Percentiles rank a stretch among this genome's conserved stretches.
These are phyloP conservation scores for Incumbomyces lentus DNA, from an alignment of 2,329 filamentous ascomycete species.

Conservation along the genomic window DNA sequence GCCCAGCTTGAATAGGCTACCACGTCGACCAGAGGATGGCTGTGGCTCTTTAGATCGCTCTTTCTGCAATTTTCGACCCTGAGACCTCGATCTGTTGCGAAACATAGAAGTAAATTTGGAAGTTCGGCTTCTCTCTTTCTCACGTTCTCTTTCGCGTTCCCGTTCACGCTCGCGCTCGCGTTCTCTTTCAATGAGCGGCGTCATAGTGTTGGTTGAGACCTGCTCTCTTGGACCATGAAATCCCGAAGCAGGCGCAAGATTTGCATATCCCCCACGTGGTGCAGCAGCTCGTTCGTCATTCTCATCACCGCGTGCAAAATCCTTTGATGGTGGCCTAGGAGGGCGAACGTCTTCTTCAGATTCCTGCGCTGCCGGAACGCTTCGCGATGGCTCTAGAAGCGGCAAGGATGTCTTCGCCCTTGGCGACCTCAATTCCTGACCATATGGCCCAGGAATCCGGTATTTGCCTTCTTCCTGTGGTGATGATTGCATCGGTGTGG, in stretches of 20 bases:
- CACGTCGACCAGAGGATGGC: neutral
- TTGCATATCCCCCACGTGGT: too few relatives aligned
- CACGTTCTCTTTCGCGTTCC: neutral
- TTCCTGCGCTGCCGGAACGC: neutral
- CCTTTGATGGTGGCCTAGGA: too few relatives aligned
- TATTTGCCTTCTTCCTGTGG: constrained; percentile 11
- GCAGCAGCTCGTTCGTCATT: too few relatives aligned
- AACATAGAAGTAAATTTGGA: constrained; percentile 1
- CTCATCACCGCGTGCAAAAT: too few relatives aligned
- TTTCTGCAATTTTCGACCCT: neutral
- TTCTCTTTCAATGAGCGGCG: too few relatives aligned
- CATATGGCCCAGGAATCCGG: constrained; percentile 21
- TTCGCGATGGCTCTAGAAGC: neutral
- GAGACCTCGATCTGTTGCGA: constrained; percentile 1
- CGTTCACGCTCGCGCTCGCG: too few relatives aligned
- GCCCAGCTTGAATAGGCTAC: neutral
- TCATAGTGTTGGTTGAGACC: too few relatives aligned
- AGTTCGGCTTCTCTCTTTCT: neutral
- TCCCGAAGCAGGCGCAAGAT: too few relatives aligned
- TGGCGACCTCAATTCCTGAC: constrained; percentile 18
- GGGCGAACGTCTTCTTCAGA: neutral
- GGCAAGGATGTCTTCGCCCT: constrained; percentile 10
- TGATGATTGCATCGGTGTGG: neutral
- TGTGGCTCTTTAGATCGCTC: neutral
- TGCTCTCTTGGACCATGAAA: too few relatives aligned